Percentiles rank a stretch among this genome's conserved stretches.
These are phyloP conservation scores for Suillus sp. DNA, from an alignment of 768 basidiomycete species.

Conservation along the genomic window DNA sequence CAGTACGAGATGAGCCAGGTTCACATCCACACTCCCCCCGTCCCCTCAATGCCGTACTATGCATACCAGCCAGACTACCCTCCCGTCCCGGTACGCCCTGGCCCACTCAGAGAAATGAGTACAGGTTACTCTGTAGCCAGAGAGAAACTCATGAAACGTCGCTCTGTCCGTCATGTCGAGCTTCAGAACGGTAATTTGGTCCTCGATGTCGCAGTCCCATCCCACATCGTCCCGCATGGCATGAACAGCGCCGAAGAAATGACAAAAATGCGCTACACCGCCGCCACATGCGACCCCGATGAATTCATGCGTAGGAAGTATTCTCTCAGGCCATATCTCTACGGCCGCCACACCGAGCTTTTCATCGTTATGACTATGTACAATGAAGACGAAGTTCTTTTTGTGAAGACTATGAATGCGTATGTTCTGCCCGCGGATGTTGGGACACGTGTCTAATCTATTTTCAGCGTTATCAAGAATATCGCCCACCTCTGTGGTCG, in stretches of 20 bases:
- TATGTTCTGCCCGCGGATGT: slow-evolving; percentile 37
- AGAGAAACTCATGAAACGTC: slow-evolving; percentile 81
- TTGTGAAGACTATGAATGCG: slow-evolving; percentile 84
- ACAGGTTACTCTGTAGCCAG: slow-evolving; percentile 66
- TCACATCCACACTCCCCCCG: slow-evolving; percentile 44
- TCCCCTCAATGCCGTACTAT: slow-evolving; percentile 55
- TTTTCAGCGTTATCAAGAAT: slow-evolving; percentile 78
- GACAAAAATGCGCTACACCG: slow-evolving; percentile 86
- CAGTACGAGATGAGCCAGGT: slow-evolving; percentile 60
- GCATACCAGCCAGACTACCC: slow-evolving; percentile 55
- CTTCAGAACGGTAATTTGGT: slow-evolving; percentile 84
- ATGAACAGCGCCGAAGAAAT: slow-evolving; percentile 68
- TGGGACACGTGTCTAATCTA: slow-evolving; percentile 15
- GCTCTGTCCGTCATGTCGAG: slow-evolving; percentile 77
- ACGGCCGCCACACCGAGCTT: slow-evolving; percentile 82
- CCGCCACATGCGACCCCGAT: slow-evolving; percentile 88
- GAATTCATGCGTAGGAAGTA: slow-evolving; percentile 80
- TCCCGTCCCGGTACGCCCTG: slow-evolving; percentile 53
- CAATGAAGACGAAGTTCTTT: slow-evolving; percentile 86
- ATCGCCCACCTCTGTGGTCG: slow-evolving; percentile 76
- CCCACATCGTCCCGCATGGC: slow-evolving; percentile 72
- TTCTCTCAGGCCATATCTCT: slow-evolving; percentile 77
- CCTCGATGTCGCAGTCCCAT: slow-evolving; percentile 79
- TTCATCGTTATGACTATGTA: slow-evolving; percentile 98
- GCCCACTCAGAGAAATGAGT: slow-evolving; percentile 48